Base-by-base conservation (phyloP, 768 basidiomycete genomes). In the Leccinum variicolor region DNA sequence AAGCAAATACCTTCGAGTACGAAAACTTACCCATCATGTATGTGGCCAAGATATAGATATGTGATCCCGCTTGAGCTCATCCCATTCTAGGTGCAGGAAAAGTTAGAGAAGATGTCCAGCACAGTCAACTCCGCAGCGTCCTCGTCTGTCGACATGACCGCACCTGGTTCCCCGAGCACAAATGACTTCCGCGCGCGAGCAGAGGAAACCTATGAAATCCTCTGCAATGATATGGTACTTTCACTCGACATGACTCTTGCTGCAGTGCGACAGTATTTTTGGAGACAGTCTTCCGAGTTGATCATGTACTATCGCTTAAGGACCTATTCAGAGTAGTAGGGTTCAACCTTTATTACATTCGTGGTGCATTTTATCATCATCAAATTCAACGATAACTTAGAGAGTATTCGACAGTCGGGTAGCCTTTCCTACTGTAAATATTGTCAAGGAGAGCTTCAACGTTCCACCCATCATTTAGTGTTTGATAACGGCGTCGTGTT, bases 191-290 rank as follows among this genome's bases (percentile, higher is more conserved):
- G 60, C 58, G 60, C 60, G 8, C 74, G 73, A 59, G 76, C 83
- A 10, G 92, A 93, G 63, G 88, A 93, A 25, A 66, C 81, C 28
- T 89, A 92, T 69, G 95, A 98, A 74, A 84, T 98, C 46, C 70
- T 97, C 26, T 97, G 94, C 73, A 92, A 92, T 63, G 90, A 92
- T 60, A 76, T 81, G n/a, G 76, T 90, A 15, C 77, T 98, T 33
- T 89, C 95, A 23, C 76, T 89, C 26, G 85, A 87, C 62, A 94
- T 96, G 86, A 95, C 91, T 6, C 80, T 99, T 34, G 95, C 91
- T 4, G 89, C 90, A 17, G 87, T 95, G 57, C 85, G 92, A 59
- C 93, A 95, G 70, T 97, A 84, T 64, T 82, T 94, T 21, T 97
- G 92, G 93, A 85, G 84, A 64, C 87, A 89, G 62, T 74, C 81